A percentile compares a stretch with the other conserved stretches of the same genome.
Conservation (phyloP, 1,284 basidiomycete species). For the Cryptococcus neoformans region DNA sequence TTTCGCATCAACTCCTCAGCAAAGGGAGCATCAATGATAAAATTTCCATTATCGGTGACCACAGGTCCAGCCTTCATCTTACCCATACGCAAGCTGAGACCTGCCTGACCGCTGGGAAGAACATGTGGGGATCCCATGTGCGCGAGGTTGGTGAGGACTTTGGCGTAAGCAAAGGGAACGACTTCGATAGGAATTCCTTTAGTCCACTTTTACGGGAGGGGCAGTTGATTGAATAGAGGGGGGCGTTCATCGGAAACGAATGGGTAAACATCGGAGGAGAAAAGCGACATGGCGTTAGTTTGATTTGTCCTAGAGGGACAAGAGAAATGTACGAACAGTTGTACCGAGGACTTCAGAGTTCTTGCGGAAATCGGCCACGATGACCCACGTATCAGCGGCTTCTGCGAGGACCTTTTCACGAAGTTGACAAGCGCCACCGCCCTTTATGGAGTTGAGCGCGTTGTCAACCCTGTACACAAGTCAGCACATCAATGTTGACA, state of each 20-base stretch:
- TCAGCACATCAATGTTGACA: not conserved
- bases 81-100: constrained; percentile 70
- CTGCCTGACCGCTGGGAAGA: constrained; percentile 50
- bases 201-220: constrained; percentile 59
- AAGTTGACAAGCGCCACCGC: constrained; percentile 94
- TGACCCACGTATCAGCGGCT: constrained; percentile 88
- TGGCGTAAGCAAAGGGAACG: constrained; percentile 91
- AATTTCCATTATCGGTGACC: constrained; percentile 94
- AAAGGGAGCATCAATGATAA: constrained; percentile 91
- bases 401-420: constrained; percentile 97
- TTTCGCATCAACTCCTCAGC: constrained; percentile 64
- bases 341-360: constrained; percentile 79
- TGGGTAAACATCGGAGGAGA: constrained; percentile 48
- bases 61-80: constrained; percentile 70
- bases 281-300: not conserved
- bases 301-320: not conserved
- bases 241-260: constrained; percentile 55
- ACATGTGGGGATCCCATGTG: constrained; percentile 52
- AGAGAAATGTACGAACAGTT: constrained; percentile 57
- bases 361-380: constrained; percentile 96
- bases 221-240: not conserved
- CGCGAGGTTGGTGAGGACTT: constrained; percentile 65
- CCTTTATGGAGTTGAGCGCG: constrained; percentile 92
- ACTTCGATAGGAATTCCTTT: constrained; percentile 95
- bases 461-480: constrained; percentile 67